Conservation (phyloP, 129 eudicot genomes). For the Tanacetum coccineum region DNA sequence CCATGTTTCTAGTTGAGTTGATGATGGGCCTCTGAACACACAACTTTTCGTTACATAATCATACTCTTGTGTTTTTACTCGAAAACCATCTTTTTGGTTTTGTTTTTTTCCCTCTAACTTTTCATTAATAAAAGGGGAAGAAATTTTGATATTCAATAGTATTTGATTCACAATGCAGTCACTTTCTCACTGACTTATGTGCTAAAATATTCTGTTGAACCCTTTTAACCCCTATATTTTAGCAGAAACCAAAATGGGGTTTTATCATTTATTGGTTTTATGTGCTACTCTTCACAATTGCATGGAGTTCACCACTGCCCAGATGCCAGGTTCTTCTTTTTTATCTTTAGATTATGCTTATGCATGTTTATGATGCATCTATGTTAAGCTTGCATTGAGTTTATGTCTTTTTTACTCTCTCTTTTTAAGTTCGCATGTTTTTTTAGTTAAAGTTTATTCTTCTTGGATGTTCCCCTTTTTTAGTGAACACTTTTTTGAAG, state of each 20-base stretch:
- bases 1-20: constrained; percentile 4
- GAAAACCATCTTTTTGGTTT: background rate
- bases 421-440: background rate
- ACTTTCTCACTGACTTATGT: constrained; percentile 10
- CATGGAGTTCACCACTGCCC: constrained; percentile 43
- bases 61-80: background rate
- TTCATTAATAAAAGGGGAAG: constrained; percentile 29
- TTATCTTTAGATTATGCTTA: constrained; percentile 8
- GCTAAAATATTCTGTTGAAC: constrained; percentile 21
- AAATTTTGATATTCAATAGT: background rate
- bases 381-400: background rate
- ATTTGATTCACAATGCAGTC: constrained; percentile 20
- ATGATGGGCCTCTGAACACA: background rate
- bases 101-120: background rate
- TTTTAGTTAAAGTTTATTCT: constrained; percentile 24
- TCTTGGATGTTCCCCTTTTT: constrained; percentile 19
- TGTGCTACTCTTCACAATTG: constrained; percentile 26
- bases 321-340: constrained; percentile 58
- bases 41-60: background rate
- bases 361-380: background rate
- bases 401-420: too few species aligned
- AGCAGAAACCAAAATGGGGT: constrained; percentile 38
- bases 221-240: constrained; percentile 1
- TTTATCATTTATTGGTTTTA: constrained; percentile 13
- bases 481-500: constrained; percentile 6